phyloP scores from a whole-genome alignment of 2,329 filamentous ascomycete species.

The Achaetomium macrosporum region DNA sequence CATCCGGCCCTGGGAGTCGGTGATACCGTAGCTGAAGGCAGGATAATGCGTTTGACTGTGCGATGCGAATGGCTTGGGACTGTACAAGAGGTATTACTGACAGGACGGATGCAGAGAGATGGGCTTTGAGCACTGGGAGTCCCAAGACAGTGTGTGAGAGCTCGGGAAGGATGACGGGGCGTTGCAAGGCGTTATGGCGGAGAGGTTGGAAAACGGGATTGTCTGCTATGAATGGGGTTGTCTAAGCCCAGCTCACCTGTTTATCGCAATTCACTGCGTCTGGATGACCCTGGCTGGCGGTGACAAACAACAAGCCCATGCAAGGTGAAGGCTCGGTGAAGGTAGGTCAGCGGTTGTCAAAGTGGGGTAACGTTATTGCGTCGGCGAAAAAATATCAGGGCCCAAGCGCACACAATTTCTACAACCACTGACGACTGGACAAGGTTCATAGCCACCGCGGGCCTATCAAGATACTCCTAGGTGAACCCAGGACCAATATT shows the following conservation, averaged over 20 bases:
- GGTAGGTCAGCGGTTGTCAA: conserved; percentile 9
- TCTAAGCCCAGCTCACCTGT: not conserved
- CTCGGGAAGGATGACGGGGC: not conserved
- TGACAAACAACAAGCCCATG: conserved; percentile 1
- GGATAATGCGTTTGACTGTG: not conserved
- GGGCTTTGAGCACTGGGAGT: too few species aligned
- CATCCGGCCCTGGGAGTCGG: conserved; percentile 11
- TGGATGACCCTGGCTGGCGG: not conserved
- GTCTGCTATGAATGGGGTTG: not conserved
- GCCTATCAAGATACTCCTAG: conserved; percentile 22
- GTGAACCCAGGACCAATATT: conserved; percentile 17
- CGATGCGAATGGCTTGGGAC: not conserved
- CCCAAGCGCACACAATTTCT: conserved; percentile 29
- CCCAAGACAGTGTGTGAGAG: too few species aligned
- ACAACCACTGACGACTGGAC: conserved; percentile 23
- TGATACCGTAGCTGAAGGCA: not conserved
- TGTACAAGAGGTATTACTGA: not conserved
- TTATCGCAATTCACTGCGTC: not conserved
- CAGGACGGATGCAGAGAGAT: not conserved
- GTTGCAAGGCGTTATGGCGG: not conserved
- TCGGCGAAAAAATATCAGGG: conserved; percentile 27
- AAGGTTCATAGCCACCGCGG: conserved; percentile 22
- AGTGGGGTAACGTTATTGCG: conserved; percentile 28
- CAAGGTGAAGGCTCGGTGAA: conserved; percentile 20
- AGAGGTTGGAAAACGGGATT: not conserved